Evolutionary conservation across 768 basidiomycete genomes (phyloP).

Genomic region (Pleurotus citrinopileatus): DNA sequence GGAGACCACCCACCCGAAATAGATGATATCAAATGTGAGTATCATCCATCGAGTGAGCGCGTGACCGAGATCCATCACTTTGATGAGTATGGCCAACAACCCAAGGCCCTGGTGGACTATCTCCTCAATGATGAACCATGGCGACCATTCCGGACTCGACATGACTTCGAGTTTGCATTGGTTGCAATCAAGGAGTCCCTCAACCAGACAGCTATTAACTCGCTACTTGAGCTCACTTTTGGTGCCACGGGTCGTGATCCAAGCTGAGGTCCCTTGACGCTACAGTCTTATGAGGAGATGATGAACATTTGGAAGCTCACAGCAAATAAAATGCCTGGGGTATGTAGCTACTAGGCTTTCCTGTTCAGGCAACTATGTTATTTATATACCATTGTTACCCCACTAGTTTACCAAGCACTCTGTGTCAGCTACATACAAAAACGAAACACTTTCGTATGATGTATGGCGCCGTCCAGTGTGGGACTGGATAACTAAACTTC

Average conservation of each 20-base stretch:
- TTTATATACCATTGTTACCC: not conserved
- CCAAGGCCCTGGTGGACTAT: not conserved
- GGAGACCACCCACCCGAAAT: too few relatives aligned
- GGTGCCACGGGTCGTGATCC: not conserved
- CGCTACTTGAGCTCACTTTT: slow-evolving; percentile 18
- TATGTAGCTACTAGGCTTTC: slow-evolving; percentile 1
- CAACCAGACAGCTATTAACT: slow-evolving; percentile 16
- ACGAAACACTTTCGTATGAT: slow-evolving; percentile 14
- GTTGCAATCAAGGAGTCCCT: slow-evolving; percentile 19
- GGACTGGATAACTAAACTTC: slow-evolving; percentile 25
- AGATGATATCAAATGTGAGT: slow-evolving; percentile 25
- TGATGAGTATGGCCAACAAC: slow-evolving; percentile 9
- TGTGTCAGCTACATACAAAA: too few relatives aligned
- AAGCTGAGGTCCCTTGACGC: slow-evolving; percentile 13
- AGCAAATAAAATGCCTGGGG: slow-evolving; percentile 8
- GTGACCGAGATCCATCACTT: slow-evolving; percentile 13
- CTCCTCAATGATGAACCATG: slow-evolving; percentile 19
- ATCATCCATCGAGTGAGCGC: slow-evolving; percentile 19
- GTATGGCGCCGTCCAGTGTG: slow-evolving; percentile 21
- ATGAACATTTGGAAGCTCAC: slow-evolving; percentile 18
- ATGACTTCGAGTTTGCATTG: slow-evolving; percentile 27
- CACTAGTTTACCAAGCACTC: too few relatives aligned
- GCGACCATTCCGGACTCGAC: slow-evolving; percentile 20
- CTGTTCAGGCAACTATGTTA: not conserved
- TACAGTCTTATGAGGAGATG: slow-evolving; percentile 16